Conservation (phyloP, 305 asterid genomes). For the Fraxinus greggii region DNA sequence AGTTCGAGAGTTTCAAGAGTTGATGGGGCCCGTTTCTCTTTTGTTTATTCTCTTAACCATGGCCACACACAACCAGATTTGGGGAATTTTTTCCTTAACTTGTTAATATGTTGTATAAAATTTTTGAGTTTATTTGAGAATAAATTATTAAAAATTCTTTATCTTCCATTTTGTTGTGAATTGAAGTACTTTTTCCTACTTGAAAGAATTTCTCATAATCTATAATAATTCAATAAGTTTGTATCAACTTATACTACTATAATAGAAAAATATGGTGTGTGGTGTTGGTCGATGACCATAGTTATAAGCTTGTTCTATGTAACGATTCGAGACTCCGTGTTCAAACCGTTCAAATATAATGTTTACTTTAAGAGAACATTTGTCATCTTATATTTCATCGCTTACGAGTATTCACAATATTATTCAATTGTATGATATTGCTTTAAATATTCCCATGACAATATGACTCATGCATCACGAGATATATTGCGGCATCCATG, state of each 20-base stretch:
- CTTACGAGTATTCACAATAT: too few relatives aligned
- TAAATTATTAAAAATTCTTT: too few relatives aligned
- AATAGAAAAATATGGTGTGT: too few relatives aligned
- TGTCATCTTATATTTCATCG: neutral
- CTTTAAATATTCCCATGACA: too few relatives aligned
- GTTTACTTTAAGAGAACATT: too few relatives aligned
- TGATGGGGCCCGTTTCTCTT: neutral
- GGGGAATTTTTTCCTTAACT: neutral
- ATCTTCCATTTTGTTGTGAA: neutral
- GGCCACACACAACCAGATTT: too few relatives aligned
- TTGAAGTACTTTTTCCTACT: neutral
- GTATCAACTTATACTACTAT: neutral
- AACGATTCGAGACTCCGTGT: too few relatives aligned
- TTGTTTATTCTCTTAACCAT: too few relatives aligned
- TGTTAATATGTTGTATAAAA: neutral
- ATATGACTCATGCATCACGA: neutral
- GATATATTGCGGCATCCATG: neutral
- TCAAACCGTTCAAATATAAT: neutral
- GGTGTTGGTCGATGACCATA: neutral
- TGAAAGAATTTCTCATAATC: too few relatives aligned
- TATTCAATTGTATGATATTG: neutral
- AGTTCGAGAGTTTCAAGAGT: neutral
- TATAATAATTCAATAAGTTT: neutral
- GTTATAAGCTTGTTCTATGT: too few relatives aligned
- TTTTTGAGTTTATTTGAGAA: too few relatives aligned